Conservation (phyloP, 2,329 filamentous ascomycete species). For the Phialophora tarda region DNA sequence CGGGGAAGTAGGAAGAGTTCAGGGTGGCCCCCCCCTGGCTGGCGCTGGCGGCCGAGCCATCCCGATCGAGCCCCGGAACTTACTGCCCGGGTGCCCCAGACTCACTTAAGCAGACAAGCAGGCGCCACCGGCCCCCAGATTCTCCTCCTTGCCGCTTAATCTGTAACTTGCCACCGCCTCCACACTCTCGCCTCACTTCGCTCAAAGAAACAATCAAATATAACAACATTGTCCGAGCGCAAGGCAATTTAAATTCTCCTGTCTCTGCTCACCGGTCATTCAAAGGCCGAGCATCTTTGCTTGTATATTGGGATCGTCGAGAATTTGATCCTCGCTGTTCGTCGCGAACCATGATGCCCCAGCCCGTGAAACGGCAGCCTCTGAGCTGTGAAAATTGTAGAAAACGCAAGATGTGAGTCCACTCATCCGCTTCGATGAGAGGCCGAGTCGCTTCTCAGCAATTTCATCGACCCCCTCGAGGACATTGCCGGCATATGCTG, state of each 20-base stretch:
- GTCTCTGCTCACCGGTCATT: not conserved
- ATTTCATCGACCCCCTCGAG: not conserved
- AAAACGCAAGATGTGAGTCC: constrained; percentile 45
- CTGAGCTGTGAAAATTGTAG: constrained; percentile 51
- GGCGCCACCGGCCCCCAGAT: constrained; percentile 6
- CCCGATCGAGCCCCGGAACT: constrained; percentile 8
- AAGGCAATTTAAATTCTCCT: not conserved
- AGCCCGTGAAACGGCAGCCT: constrained; percentile 37
- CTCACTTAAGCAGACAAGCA: not conserved
- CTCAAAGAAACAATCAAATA: not conserved
- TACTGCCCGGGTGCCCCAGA: not conserved
- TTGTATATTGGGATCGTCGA: not conserved
- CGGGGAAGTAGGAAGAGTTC: not conserved
- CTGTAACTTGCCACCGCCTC: constrained; percentile 1
- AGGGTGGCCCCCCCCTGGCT: not conserved
- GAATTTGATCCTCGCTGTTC: not conserved
- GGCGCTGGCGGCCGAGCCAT: not conserved
- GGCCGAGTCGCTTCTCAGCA: not conserved
- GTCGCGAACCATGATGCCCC: constrained; percentile 10
- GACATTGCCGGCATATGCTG: not conserved
- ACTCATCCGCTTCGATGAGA: not conserved
- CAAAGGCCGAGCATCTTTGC: not conserved
- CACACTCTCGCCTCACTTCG: constrained; percentile 3
- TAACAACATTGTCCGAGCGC: not conserved
- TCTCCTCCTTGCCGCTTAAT: constrained; percentile 4